Percentiles rank a stretch among this genome's conserved stretches.
Conservation (phyloP, 2,329 filamentous ascomycete species). For the Xylariaceae sp. region DNA sequence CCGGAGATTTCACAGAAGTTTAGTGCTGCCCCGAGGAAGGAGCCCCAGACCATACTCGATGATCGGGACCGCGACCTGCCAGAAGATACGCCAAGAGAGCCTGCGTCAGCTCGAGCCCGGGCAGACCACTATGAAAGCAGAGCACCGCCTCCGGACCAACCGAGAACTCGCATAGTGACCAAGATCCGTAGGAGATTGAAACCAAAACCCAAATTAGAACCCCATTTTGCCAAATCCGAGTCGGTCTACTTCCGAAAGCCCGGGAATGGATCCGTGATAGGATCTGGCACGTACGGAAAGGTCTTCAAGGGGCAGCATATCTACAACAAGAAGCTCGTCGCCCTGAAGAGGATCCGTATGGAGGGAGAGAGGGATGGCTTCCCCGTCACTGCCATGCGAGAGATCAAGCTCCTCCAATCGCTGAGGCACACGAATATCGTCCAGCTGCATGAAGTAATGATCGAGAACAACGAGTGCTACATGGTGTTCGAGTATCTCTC, state of each 20-base stretch:
- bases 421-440: conserved; percentile 79
- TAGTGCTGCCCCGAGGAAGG: conserved; percentile 54
- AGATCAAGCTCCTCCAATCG: conserved; percentile 88
- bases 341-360: conserved; percentile 88
- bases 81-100: conserved; percentile 29
- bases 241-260: conserved; percentile 94
- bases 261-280: conserved; percentile 94
- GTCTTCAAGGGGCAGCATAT: conserved; percentile 92
- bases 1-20: conserved; percentile 63
- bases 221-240: conserved; percentile 71
- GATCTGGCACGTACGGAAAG: conserved; percentile 92
- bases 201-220: conserved; percentile 61
- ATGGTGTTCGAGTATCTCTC: conserved; percentile 99
- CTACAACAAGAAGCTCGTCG: conserved; percentile 79
- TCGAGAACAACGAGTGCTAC: conserved; percentile 96
- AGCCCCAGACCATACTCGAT: conserved; percentile 36
- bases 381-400: conserved; percentile 82
- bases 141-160: conserved; percentile 31
- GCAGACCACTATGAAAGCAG: conserved; percentile 26
- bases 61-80: conserved; percentile 30
- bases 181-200: conserved; percentile 67
- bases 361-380: conserved; percentile 88
- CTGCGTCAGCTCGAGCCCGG: conserved; percentile 29
- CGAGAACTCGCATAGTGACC: conserved; percentile 58
- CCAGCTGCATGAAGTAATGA: conserved; percentile 86